These are phyloP conservation scores for Diplodia sapinea DNA, from an alignment of 2,329 filamentous ascomycete genomes.

Conservation along the genomic window DNA sequence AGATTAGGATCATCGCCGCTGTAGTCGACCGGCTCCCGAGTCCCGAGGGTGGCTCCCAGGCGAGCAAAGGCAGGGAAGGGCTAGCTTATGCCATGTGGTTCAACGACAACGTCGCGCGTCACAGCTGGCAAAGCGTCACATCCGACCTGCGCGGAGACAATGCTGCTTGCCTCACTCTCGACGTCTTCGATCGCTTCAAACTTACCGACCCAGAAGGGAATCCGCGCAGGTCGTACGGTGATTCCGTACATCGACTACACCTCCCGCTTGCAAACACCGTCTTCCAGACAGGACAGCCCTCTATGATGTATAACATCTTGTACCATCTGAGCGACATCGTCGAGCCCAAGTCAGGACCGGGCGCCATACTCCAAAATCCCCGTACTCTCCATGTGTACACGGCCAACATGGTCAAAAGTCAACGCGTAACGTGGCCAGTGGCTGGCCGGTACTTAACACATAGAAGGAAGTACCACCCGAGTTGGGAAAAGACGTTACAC, in stretches of 20 bases:
- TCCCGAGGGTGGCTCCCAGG: slow-evolving; percentile 35
- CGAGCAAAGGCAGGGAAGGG: slow-evolving; percentile 41
- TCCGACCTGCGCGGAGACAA: neutral
- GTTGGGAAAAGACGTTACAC: neutral
- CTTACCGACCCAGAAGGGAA: neutral
- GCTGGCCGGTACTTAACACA: slow-evolving; percentile 1
- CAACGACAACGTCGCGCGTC: neutral
- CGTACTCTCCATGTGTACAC: neutral
- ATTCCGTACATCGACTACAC: slow-evolving; percentile 42
- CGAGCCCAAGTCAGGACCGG: neutral
- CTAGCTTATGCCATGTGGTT: slow-evolving; percentile 39
- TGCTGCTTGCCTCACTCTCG: neutral
- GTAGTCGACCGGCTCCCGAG: slow-evolving; percentile 48
- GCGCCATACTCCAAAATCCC: neutral
- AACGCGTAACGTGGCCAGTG: slow-evolving; percentile 7
- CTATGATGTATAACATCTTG: slow-evolving; percentile 39
- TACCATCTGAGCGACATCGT: slow-evolving; percentile 34
- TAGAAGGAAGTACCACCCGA: neutral
- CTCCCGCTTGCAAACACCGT: slow-evolving; percentile 75
- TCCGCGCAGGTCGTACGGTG: slow-evolving; percentile 43
- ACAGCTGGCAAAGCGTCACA: neutral
- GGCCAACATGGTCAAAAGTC: neutral
- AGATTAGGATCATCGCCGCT: slow-evolving; percentile 36
- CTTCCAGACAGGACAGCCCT: slow-evolving; percentile 69
- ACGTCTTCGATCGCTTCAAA: neutral